Percentiles rank a stretch among this genome's conserved stretches.
Evolutionary conservation across 176 grass and related monocot species (phyloP).

Genomic region (Aegilops sharonensis): DNA sequence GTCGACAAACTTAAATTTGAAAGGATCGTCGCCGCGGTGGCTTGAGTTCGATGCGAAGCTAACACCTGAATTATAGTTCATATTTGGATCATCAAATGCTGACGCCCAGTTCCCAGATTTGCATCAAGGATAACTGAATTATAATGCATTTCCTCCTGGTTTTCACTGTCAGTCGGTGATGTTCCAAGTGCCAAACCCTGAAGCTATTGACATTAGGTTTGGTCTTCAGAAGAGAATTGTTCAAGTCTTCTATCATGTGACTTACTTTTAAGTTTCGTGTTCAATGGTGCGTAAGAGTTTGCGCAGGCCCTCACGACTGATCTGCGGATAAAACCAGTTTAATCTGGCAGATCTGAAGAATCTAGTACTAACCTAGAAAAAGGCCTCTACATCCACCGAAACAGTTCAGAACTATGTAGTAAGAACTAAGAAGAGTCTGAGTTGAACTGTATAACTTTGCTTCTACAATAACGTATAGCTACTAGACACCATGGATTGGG

Average conservation of each 20-base stretch:
- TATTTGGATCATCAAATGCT: too few species aligned
- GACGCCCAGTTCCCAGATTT: too few species aligned
- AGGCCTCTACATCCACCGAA: not conserved
- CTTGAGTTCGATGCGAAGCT: conserved; percentile 14
- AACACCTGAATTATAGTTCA: not conserved
- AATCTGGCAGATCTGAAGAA: too few species aligned
- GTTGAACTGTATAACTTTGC: not conserved
- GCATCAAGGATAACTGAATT: not conserved
- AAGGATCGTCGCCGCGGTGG: conserved; percentile 16
- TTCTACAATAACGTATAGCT: not conserved
- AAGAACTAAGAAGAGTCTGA: not conserved
- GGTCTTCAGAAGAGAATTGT: too few species aligned
- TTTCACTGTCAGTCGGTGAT: not conserved
- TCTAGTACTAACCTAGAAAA: not conserved
- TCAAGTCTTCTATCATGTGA: too few species aligned
- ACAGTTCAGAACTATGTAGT: not conserved
- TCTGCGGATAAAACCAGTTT: too few species aligned
- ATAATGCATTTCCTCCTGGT: not conserved
- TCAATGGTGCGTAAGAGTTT: too few species aligned
- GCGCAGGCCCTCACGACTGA: too few species aligned
- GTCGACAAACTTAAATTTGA: conserved; percentile 16
- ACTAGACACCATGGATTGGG: not conserved
- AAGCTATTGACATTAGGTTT: too few species aligned
- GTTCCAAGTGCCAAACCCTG: too few species aligned
- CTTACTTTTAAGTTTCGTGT: too few species aligned